Evolutionary conservation across 306 rosid species (phyloP).

Genomic region (Cucurbita argyrosperma): DNA sequence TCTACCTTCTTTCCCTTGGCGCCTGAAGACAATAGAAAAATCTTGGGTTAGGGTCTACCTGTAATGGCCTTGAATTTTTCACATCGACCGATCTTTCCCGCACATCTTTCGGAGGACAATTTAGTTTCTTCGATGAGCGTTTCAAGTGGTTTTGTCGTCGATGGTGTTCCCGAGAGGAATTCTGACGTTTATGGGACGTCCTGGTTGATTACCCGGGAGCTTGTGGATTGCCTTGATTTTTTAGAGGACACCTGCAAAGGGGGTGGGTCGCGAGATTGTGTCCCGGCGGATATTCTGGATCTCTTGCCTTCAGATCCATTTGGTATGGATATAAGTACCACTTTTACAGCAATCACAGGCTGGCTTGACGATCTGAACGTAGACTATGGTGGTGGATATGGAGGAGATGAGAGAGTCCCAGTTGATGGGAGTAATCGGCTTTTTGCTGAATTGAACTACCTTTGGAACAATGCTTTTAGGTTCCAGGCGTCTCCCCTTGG

Average conservation of each 20-base stretch:
- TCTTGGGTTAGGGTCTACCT: constrained; percentile 10
- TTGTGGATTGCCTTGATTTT: constrained; percentile 45
- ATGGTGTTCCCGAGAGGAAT: constrained; percentile 40
- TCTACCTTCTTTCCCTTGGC: background rate
- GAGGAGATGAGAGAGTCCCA: constrained; percentile 16
- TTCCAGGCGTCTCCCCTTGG: constrained; percentile 20
- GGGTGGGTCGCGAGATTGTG: constrained; percentile 44
- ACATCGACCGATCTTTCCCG: constrained; percentile 22
- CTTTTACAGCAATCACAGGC: constrained; percentile 30
- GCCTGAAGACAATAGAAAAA: background rate
- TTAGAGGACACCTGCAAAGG: constrained; percentile 48
- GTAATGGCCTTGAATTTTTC: constrained; percentile 48
- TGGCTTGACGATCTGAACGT: constrained; percentile 23
- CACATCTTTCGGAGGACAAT: constrained; percentile 30
- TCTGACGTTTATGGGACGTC: constrained; percentile 37
- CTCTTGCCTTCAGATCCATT: constrained; percentile 58
- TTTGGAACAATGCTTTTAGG: constrained; percentile 26
- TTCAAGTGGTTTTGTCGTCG: constrained; percentile 41
- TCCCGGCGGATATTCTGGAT: constrained; percentile 38
- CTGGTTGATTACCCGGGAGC: constrained; percentile 34
- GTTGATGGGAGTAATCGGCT: constrained; percentile 23
- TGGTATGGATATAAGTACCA: constrained; percentile 37
- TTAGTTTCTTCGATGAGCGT: constrained; percentile 45
- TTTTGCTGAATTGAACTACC: constrained; percentile 29
- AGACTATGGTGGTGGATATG: constrained; percentile 14